phyloP scores from a whole-genome alignment of 225 moss, liverwort and hornwort species.

The Bryoerythrophyllum caledonicum region DNA sequence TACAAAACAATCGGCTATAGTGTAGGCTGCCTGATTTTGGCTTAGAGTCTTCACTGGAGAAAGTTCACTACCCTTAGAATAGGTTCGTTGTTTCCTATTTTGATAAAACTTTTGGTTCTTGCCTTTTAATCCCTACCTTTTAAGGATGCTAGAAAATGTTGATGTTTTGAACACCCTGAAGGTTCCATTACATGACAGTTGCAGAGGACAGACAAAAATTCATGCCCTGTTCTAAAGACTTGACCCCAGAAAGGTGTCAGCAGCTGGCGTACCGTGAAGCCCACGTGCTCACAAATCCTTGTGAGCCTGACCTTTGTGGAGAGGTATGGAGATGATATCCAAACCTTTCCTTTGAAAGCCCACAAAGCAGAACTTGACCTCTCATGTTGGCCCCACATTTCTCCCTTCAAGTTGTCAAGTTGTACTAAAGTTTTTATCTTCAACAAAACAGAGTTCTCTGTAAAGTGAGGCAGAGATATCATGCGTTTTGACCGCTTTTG shows the following conservation, averaged over 20 bases:
- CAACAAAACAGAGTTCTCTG: too few species aligned
- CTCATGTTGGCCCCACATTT: constrained; percentile 91
- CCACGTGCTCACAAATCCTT: constrained; percentile 61
- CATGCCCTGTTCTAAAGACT: constrained; percentile 87
- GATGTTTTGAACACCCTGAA: constrained; percentile 39
- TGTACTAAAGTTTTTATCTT: background rate
- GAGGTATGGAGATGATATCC: constrained; percentile 51
- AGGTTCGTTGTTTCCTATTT: too few species aligned
- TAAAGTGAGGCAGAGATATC: too few species aligned
- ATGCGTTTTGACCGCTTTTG: too few species aligned
- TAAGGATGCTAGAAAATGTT: background rate
- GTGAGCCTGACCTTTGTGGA: constrained; percentile 63
- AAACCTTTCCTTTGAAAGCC: constrained; percentile 3
- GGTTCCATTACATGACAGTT: constrained; percentile 92
- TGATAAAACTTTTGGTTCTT: too few species aligned
- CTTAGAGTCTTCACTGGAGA: too few species aligned
- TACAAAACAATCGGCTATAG: too few species aligned
- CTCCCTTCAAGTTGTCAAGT: constrained; percentile 56
- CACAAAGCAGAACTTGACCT: constrained; percentile 81
- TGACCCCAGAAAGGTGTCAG: constrained; percentile 46
- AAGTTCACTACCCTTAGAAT: too few species aligned
- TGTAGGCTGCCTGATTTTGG: too few species aligned
- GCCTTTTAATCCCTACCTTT: too few species aligned
- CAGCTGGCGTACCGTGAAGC: constrained; percentile 88
- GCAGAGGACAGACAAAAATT: constrained; percentile 74